Evolutionary conservation across 2,329 filamentous ascomycete genomes (phyloP).

Genomic region (Aspergillus sp.): DNA sequence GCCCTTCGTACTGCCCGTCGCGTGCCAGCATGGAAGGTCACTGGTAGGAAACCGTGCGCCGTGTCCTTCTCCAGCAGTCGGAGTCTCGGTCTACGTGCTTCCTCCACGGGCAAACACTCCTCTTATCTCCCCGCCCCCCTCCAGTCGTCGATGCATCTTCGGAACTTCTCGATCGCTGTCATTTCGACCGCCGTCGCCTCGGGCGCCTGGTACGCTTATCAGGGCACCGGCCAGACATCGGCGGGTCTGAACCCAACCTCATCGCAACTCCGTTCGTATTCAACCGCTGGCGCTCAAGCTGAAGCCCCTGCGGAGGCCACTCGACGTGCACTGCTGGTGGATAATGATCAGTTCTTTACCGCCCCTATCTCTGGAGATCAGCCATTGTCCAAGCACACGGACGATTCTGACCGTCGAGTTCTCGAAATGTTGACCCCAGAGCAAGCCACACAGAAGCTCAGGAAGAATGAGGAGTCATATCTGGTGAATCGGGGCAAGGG

Average conservation of each 20-base stretch:
- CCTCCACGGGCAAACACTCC: slow-evolving; percentile 38
- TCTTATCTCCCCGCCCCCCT: slow-evolving; percentile 38
- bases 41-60: slow-evolving; percentile 38
- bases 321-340: slow-evolving; percentile 75
- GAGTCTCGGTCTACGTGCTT: slow-evolving; percentile 39
- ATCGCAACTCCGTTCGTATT: slow-evolving; percentile 28
- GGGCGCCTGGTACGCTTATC: slow-evolving; percentile 53
- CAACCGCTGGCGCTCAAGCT: slow-evolving; percentile 33
- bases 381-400: slow-evolving; percentile 83
- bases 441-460: slow-evolving; percentile 85
- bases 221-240: slow-evolving; percentile 36
- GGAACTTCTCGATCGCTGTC: slow-evolving; percentile 51
- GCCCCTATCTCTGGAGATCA: slow-evolving; percentile 81
- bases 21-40: slow-evolving; percentile 47
- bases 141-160: slow-evolving; percentile 52
- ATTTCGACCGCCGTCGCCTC: slow-evolving; percentile 51
- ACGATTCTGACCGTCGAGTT: slow-evolving; percentile 80
- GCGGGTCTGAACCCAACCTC: slow-evolving; percentile 27
- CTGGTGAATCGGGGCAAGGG: slow-evolving; percentile 85
- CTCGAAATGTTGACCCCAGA: slow-evolving; percentile 96
- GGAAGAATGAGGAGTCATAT: slow-evolving; percentile 89
- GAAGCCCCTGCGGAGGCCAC: slow-evolving; percentile 56
- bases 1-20: slow-evolving; percentile 52
- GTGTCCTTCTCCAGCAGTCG: slow-evolving; percentile 42
- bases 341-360: slow-evolving; percentile 86